These are phyloP conservation scores for Mucor racemosus DNA, from an alignment of 371 early-diverging fungal genomes.

Conservation along the genomic window DNA sequence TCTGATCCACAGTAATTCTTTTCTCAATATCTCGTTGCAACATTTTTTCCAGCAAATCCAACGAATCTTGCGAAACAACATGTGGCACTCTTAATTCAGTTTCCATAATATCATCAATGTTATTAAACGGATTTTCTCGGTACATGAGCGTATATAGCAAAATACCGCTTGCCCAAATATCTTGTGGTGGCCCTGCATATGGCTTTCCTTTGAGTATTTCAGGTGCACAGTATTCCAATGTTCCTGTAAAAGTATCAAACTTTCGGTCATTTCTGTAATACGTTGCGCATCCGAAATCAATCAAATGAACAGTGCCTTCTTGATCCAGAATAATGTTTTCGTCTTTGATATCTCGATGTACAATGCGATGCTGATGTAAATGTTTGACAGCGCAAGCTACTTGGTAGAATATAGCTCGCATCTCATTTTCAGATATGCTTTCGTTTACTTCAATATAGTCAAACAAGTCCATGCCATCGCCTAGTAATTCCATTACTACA, in stretches of 20 bases:
- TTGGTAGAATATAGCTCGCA: constrained; percentile 66
- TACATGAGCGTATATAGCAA: constrained; percentile 81
- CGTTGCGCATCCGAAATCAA: constrained; percentile 81
- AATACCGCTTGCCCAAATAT: constrained; percentile 86
- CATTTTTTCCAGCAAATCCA: constrained; percentile 58
- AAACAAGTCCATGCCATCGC: constrained; percentile 75
- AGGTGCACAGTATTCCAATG: constrained; percentile 77
- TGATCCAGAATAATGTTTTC: constrained; percentile 77
- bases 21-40: constrained; percentile 51
- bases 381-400: constrained; percentile 69
- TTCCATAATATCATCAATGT: constrained; percentile 73
- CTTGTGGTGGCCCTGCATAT: constrained; percentile 79
- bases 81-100: constrained; percentile 66
- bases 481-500: constrained; percentile 68
- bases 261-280: constrained; percentile 61
- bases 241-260: constrained; percentile 79
- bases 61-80: constrained; percentile 62
- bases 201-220: constrained; percentile 72
- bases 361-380: constrained; percentile 70
- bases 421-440: constrained; percentile 60
- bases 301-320: constrained; percentile 59
- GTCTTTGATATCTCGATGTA: constrained; percentile 82
- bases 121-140: constrained; percentile 84
- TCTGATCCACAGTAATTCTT: constrained; percentile 59
- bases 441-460: constrained; percentile 75